A percentile compares a stretch with the other conserved stretches of the same genome.
These are phyloP conservation scores for Xerocomus nothofagi DNA, from an alignment of 1,284 basidiomycete genomes.

Conservation along the genomic window DNA sequence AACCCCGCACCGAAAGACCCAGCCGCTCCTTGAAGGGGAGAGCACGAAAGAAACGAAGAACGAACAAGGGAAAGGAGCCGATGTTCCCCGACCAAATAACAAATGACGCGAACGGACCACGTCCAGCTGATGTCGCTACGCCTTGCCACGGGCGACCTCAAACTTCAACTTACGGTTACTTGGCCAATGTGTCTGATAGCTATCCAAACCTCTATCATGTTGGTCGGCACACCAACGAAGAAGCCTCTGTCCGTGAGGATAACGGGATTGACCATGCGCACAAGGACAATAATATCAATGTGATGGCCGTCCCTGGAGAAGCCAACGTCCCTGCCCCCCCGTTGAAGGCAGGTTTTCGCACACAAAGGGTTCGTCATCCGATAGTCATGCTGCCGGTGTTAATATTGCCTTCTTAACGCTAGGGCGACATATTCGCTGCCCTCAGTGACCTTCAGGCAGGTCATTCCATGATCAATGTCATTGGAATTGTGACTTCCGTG, in stretches of 20 bases:
- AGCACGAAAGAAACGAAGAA: slow-evolving; percentile 22
- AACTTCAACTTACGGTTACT: neutral
- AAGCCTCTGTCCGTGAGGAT: neutral
- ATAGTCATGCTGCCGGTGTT: neutral
- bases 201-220: neutral
- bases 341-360: slow-evolving; percentile 25
- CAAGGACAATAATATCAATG: neutral
- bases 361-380: slow-evolving; percentile 27
- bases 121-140: neutral
- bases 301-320: neutral
- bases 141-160: slow-evolving; percentile 5
- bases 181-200: neutral
- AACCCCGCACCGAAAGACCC: neutral
- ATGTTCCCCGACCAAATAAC: neutral
- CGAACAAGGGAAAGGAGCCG: slow-evolving; percentile 7
- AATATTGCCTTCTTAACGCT: neutral
- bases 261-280: neutral
- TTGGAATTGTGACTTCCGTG: slow-evolving; percentile 29
- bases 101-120: neutral
- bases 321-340: neutral
- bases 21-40: slow-evolving; percentile 5
- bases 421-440: slow-evolving; percentile 34
- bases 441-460: slow-evolving; percentile 21
- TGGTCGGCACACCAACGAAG: neutral
- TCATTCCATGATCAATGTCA: slow-evolving; percentile 29